Conservation (phyloP, 495 filamentous ascomycete genomes). For the Penicillium chermesinum region DNA sequence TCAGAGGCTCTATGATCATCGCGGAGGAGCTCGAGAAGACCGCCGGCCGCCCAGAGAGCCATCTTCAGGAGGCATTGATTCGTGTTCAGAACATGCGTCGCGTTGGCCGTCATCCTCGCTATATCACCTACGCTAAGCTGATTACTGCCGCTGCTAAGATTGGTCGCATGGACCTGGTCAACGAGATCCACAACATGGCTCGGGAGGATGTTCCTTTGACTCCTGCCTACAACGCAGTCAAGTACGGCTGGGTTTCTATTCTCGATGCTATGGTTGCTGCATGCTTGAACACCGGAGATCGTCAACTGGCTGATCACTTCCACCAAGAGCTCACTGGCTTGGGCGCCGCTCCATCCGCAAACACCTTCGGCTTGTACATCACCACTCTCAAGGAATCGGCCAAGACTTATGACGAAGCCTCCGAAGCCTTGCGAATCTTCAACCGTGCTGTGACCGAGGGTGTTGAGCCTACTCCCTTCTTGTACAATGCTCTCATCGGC, state of each 20-base stretch:
- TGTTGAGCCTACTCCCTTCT: constrained; percentile 90
- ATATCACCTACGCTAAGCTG: constrained; percentile 93
- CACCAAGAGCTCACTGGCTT: constrained; percentile 86
- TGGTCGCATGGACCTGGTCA: constrained; percentile 68
- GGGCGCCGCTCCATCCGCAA: constrained; percentile 86
- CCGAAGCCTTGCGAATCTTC: constrained; percentile 96
- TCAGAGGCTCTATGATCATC: constrained; percentile 85
- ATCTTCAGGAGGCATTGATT: constrained; percentile 72
- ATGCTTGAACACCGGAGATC: constrained; percentile 78
- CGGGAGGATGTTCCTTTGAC: constrained; percentile 79
- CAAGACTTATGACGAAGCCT: constrained; percentile 95
- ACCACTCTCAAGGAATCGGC: constrained; percentile 94
- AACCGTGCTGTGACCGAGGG: constrained; percentile 88
- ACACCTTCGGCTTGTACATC: constrained; percentile 97
- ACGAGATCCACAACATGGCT: constrained; percentile 84
- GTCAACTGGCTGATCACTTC: constrained; percentile 71
- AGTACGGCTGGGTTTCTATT: constrained; percentile 92
- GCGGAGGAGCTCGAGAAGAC: constrained; percentile 78
- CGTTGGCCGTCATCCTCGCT: constrained; percentile 83
- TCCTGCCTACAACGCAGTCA: constrained; percentile 73
- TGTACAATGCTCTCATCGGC: constrained; percentile 97
- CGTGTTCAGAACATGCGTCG: constrained; percentile 91
- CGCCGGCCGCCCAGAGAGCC: constrained; percentile 58
- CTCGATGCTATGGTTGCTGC: constrained; percentile 95
- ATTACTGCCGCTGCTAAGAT: constrained; percentile 85